Base-by-base conservation (phyloP, 345 rosid species). In the Sonneratia alba region DNA sequence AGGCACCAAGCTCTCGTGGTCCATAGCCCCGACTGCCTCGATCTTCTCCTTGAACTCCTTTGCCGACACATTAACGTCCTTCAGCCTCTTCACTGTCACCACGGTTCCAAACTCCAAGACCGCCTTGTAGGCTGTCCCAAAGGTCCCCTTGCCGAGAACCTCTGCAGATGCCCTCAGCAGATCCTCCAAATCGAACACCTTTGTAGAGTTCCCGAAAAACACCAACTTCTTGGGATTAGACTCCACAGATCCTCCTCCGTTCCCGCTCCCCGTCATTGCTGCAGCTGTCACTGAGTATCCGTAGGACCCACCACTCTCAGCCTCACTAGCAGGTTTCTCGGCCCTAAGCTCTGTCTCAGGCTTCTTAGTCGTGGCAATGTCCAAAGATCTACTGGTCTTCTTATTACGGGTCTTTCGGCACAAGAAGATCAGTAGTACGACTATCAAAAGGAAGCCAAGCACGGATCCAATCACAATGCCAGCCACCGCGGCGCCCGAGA, bases 141-240 rank as follows among this genome's bases (percentile, higher is more conserved):
- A 92, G 21, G 97, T 89, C 42, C 99, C 99, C 74, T 96, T 96
- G 56, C 99, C 99, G 43, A 96, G 71, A 70, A 95, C 99, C 83
- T 95, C 99, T 0, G 99, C 99, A 0, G 99, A 95, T 36, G 98
- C 99, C 79, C 98, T 90, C 88, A 95, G 79, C 83, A 96, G 77
- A 73, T 96, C 98, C 82, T 96, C 99, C 81, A 96, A 83, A 67
- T 96, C 98, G 75, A 96, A 96, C 59, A 83, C 90, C 80, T 71
- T 87, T 0, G 85, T 66, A 0, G 90, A 80, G 43, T 86, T 92
- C 57, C 97, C 96, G 36, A 96, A 92, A 78, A 96, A 92, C 67
- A 92, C 83, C 77, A 96, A 68, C 70, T 89, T 96, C 77, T 81
- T 89, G 40, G 73, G 48, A 15, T 34, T 48, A 0, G 67, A 36